Conservation (phyloP, 257 asterid genomes). For the Jasminum sambac region DNA sequence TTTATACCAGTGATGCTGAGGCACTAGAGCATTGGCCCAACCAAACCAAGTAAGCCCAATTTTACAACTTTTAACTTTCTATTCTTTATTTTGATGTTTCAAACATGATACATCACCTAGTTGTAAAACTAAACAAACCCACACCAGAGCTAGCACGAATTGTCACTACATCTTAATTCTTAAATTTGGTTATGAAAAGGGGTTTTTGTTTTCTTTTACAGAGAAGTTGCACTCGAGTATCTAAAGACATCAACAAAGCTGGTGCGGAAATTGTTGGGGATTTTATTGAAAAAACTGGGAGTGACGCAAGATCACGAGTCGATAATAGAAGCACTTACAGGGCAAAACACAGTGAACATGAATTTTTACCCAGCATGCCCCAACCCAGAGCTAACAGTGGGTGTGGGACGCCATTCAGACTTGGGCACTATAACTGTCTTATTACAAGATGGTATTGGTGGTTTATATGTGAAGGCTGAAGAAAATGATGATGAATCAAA, state of each 20-base stretch:
- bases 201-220: background rate
- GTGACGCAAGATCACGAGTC: conserved; percentile 25
- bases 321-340: conserved; percentile 26
- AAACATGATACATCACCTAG: no score
- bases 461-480: conserved; percentile 41
- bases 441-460: conserved; percentile 49
- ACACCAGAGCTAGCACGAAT: no score
- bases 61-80: no score
- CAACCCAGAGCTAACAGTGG: conserved; percentile 41
- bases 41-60: conserved; percentile 31
- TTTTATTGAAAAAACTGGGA: conserved; percentile 28
- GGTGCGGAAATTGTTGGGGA: conserved; percentile 30
- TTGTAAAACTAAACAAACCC: no score
- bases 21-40: conserved; percentile 42
- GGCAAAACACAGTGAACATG: conserved; percentile 40
- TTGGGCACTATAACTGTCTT: conserved; percentile 40
- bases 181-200: no score
- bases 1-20: conserved; percentile 42
- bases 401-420: conserved; percentile 41
- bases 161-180: no score
- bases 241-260: conserved; percentile 33
- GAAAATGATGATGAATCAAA: conserved; percentile 15
- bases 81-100: no score
- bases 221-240: conserved; percentile 34
- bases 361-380: conserved; percentile 41